Evolutionary conservation across 352 stramenopile genomes (phyloP).

Genomic region (Pythium sukuiense): DNA sequence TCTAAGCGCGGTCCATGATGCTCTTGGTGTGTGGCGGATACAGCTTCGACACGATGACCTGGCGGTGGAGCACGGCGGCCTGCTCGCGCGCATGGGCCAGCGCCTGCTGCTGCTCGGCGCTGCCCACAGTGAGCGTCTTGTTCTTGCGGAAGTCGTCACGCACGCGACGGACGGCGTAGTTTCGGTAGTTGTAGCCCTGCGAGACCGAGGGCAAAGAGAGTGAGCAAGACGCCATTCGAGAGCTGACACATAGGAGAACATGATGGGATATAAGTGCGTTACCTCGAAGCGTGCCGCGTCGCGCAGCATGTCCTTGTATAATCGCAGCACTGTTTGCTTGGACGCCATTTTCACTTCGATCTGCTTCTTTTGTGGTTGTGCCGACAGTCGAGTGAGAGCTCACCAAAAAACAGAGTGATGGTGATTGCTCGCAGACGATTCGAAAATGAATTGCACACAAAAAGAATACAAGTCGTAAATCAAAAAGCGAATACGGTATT

Average conservation of each 20-base stretch:
- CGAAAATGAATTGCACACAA: slow-evolving; percentile 21
- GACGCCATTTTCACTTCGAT: slow-evolving; percentile 25
- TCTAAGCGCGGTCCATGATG: slow-evolving; percentile 53
- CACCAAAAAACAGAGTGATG: background rate
- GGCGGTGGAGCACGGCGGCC: slow-evolving; percentile 53
- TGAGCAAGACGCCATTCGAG: slow-evolving; percentile 12
- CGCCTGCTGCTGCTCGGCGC: slow-evolving; percentile 51
- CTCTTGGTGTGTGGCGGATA: slow-evolving; percentile 65
- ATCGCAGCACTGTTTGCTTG: slow-evolving; percentile 26
- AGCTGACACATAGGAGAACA: background rate
- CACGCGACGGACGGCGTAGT: slow-evolving; percentile 62
- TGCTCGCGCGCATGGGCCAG: slow-evolving; percentile 48
- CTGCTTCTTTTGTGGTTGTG: slow-evolving; percentile 8
- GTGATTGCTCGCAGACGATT: background rate
- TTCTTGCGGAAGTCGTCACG: slow-evolving; percentile 79
- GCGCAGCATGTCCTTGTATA: slow-evolving; percentile 34
- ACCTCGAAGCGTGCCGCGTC: no score
- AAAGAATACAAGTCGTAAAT: background rate
- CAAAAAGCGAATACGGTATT: background rate
- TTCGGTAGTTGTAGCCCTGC: slow-evolving; percentile 77
- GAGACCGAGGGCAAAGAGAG: slow-evolving; percentile 5
- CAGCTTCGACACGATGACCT: slow-evolving; percentile 65
- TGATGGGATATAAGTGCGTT: no score
- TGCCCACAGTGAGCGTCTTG: slow-evolving; percentile 42
- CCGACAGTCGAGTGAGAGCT: background rate